Evolutionary conservation across 495 filamentous ascomycete genomes (phyloP), one percentile per base, ranked within the genome.

Genomic region (Hypoxylon rickii): DNA sequence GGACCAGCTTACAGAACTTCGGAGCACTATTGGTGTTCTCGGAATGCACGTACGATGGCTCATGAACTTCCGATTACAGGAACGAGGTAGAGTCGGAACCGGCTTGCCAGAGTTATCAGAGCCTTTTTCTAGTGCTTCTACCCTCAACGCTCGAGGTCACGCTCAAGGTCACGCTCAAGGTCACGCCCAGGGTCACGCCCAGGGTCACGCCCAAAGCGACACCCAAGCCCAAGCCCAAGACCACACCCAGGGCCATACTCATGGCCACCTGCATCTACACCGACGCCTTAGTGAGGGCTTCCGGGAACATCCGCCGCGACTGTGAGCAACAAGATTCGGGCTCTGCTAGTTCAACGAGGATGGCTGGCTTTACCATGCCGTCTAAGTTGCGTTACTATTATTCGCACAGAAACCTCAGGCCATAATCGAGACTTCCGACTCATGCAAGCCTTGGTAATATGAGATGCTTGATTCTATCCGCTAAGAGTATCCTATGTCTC

Each of bases 21-120:
- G 71, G 26, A 80, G 73, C 59, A 77, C 68, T n/a, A 69, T 80
- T 32, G 74, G 75, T 7, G 74, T 79, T 8, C 66, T 80, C 10
- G 71, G 73, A 29, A 80, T 82, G 79, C 79, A 83, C 50, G 77
- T 80, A 11, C 70, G 73, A 17, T 83, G 79, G 79, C 66, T 82
- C 46, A 74, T 82, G 75, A 79, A 74, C 29, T 73, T 75, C 51
- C 61, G 73, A 8, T 26, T 71, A 4, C 73, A 76, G 31, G 73
- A 76, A 38, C 68, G 70, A 4, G 61, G 63, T 4, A 36, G 66
- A 19, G 45, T 55, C 33, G 59, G 56, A 19, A 50, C 66, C 13
- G 40, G n/a, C 22, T 55, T 60, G 1, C 44, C 57, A 1, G 18
- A 31, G n/a, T 39, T 64, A 26, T 38, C 53, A 1, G 52, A 33